phyloP scores from a whole-genome alignment of 202 grass and related monocot genomes.

The Alloteropsis angusta region DNA sequence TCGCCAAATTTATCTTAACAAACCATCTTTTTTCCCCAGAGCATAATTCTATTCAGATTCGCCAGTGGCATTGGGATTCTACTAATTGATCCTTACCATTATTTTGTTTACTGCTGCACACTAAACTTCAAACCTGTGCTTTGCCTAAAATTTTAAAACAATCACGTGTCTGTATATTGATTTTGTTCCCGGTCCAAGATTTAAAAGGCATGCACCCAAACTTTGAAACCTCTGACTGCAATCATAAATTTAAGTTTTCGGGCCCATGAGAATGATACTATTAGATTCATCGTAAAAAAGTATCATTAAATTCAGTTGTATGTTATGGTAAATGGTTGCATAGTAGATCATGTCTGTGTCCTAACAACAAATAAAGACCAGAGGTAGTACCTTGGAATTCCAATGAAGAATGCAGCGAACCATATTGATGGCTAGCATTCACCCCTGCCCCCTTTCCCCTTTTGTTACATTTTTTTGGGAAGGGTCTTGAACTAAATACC shows the following conservation, averaged over 20 bases:
- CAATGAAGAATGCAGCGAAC: neutral
- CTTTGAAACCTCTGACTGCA: neutral
- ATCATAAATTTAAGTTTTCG: neutral
- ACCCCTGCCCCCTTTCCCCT: neutral
- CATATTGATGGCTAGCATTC: neutral
- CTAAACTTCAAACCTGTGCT: neutral
- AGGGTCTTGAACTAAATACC: neutral
- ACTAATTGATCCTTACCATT: neutral
- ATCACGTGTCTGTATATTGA: neutral
- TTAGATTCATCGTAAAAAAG: neutral
- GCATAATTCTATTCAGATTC: neutral
- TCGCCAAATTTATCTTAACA: neutral
- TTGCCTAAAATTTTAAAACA: constrained; percentile 4
- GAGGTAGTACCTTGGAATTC: neutral
- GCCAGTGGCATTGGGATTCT: neutral
- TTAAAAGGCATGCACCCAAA: neutral
- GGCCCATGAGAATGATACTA: neutral
- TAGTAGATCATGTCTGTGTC: neutral
- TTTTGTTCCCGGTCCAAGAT: neutral
- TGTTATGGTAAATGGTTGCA: neutral
- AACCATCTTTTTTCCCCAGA: neutral
- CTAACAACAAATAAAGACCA: neutral
- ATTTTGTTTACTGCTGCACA: neutral
- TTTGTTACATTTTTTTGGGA: neutral
- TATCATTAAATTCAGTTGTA: neutral